Conservation (phyloP, 805 yeast species). For the Lachancea waltii region DNA sequence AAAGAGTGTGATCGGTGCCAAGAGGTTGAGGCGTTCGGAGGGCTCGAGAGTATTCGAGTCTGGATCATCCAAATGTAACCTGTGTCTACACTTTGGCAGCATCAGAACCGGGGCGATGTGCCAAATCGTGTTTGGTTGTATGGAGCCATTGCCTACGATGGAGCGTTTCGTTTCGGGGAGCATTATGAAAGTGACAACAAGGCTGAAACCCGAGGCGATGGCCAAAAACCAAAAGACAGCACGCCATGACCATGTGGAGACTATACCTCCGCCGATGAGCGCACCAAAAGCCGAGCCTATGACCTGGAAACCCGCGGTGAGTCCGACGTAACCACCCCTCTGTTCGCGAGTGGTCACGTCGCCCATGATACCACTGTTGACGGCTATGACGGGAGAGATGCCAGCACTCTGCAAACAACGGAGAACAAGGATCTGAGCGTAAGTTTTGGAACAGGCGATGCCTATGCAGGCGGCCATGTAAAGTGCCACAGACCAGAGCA, state of each 20-base stretch:
- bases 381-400: conserved; percentile 68
- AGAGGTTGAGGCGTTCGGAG: conserved; percentile 20
- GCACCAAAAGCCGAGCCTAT: conserved; percentile 79
- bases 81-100: conserved; percentile 16
- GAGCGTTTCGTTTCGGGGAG: conserved; percentile 74
- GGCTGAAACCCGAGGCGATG: conserved; percentile 49
- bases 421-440: conserved; percentile 56
- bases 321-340: conserved; percentile 67
- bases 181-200: conserved; percentile 31
- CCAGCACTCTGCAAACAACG: conserved; percentile 75
- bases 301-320: conserved; percentile 56
- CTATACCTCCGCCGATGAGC: conserved; percentile 45
- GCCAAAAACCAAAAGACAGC: conserved; percentile 73
- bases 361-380: conserved; percentile 64
- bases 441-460: conserved; percentile 50
- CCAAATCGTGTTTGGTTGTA: conserved; percentile 40
- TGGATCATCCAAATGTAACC: conserved; percentile 29
- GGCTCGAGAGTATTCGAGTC: conserved; percentile 29
- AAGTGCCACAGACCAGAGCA: conserved; percentile 46
- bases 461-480: conserved; percentile 62
- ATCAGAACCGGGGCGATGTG: conserved; percentile 42
- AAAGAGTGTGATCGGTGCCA: conserved; percentile 41
- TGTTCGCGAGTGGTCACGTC: conserved; percentile 60
- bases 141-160: conserved; percentile 69
- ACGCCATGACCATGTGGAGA: conserved; percentile 57